Conservation (phyloP, 1,139 yeast species). For the Blastobotrys raffinosifermentans region DNA sequence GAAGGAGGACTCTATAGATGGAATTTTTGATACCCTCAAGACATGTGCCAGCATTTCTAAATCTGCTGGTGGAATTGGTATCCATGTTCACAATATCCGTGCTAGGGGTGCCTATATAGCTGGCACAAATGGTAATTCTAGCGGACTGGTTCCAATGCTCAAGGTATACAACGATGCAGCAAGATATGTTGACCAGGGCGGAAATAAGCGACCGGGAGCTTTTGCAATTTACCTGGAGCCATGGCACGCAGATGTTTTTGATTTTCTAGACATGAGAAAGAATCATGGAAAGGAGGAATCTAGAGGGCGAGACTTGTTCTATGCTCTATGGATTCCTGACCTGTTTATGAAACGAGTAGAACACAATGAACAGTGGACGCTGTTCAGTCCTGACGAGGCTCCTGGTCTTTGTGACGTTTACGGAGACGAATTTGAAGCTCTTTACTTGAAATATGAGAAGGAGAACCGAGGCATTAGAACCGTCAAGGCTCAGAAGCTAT, state of each 20-base stretch:
- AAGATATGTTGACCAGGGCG: constrained; percentile 85
- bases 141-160: constrained; percentile 77
- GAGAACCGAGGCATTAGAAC: constrained; percentile 55
- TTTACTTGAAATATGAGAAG: constrained; percentile 57
- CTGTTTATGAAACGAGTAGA: constrained; percentile 75
- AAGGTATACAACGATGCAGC: constrained; percentile 80
- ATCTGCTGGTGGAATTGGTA: constrained; percentile 80
- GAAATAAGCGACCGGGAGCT: constrained; percentile 82
- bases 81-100: constrained; percentile 70
- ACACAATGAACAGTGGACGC: constrained; percentile 62
- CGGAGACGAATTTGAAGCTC: constrained; percentile 60
- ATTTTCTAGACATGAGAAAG: constrained; percentile 65
- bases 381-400: constrained; percentile 74
- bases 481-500: constrained; percentile 66
- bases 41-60: constrained; percentile 74
- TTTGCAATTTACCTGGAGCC: constrained; percentile 77
- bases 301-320: constrained; percentile 76
- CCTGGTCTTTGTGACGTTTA: constrained; percentile 65
- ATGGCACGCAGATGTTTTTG: constrained; percentile 78
- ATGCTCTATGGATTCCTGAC: constrained; percentile 81
- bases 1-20: constrained; percentile 77
- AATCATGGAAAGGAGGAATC: constrained; percentile 81
- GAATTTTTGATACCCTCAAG: constrained; percentile 70
- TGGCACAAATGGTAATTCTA: constrained; percentile 70
- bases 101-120: constrained; percentile 68